These are phyloP conservation scores for Nicotiana noctiflora DNA, from an alignment of 257 asterid species.

Conservation along the genomic window DNA sequence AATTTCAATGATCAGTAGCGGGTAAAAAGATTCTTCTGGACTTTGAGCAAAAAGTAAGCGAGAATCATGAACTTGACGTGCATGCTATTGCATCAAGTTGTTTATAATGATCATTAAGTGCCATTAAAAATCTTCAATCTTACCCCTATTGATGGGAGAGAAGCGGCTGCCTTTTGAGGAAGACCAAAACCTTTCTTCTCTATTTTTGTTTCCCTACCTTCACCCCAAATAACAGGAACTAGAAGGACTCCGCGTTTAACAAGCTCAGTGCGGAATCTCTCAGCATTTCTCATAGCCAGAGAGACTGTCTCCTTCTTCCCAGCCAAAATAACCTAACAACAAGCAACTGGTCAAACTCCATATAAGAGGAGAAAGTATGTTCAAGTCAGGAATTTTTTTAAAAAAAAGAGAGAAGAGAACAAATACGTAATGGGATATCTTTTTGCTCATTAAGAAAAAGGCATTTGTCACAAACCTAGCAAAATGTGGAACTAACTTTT, in stretches of 20 bases:
- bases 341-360: slow-evolving; percentile 17
- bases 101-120: neutral
- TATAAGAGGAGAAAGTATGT: neutral
- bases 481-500: neutral
- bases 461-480: neutral
- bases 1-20: neutral
- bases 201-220: slow-evolving; percentile 36
- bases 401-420: neutral
- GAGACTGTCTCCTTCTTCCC: slow-evolving; percentile 75
- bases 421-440: neutral
- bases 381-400: neutral
- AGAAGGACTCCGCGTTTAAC: slow-evolving; percentile 73
- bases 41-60: neutral
- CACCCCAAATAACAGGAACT: slow-evolving; percentile 86
- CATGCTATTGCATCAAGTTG: neutral
- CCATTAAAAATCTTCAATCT: slow-evolving; percentile 6
- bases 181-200: slow-evolving; percentile 89
- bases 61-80: neutral
- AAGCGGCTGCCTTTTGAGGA: slow-evolving; percentile 58
- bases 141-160: slow-evolving; percentile 96
- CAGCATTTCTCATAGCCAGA: slow-evolving; percentile 68
- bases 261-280: slow-evolving; percentile 81
- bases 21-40: neutral
- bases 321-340: slow-evolving; percentile 78
- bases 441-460: neutral